A percentile compares a stretch with the other conserved stretches of the same genome.
Evolutionary conservation across 23 red algal species (phyloP).

Genomic region (Agarophyton chilense): DNA sequence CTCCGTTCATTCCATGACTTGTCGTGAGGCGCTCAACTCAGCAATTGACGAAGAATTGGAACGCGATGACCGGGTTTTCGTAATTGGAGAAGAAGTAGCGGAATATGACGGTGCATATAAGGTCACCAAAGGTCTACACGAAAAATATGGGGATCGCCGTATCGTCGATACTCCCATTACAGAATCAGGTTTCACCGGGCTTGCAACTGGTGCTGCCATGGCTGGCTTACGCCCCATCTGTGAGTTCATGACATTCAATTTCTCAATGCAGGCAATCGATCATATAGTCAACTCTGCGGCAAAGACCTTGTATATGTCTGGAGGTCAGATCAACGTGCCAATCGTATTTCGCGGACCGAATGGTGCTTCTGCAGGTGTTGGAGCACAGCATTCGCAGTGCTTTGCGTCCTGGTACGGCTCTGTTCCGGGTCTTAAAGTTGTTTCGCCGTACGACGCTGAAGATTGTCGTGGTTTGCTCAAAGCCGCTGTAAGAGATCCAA

Average conservation of each 20-base stretch:
- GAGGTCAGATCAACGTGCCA: slow-evolving; percentile 87
- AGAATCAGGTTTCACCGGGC: slow-evolving; percentile 95
- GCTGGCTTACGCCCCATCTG: slow-evolving; percentile 83
- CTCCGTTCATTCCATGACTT: slow-evolving; percentile 54
- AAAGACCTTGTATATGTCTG: slow-evolving; percentile 98
- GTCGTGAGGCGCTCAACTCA: slow-evolving; percentile 93
- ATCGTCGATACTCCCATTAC: slow-evolving; percentile 99
- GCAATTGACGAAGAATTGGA: slow-evolving; percentile 96
- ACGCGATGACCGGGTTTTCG: slow-evolving; percentile 85
- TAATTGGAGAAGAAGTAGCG: slow-evolving; percentile 98
- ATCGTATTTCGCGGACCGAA: slow-evolving; percentile 99
- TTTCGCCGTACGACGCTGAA: slow-evolving; percentile 94
- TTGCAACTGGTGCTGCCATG: slow-evolving; percentile 93
- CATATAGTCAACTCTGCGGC: slow-evolving; percentile 99
- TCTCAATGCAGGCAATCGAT: slow-evolving; percentile 99
- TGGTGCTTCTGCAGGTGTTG: slow-evolving; percentile 88
- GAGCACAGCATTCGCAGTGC: slow-evolving; percentile 96
- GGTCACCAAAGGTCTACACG: slow-evolving; percentile 91
- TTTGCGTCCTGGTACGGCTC: slow-evolving; percentile 96
- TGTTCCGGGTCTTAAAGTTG: slow-evolving; percentile 96
- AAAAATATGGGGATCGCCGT: slow-evolving; percentile 85
- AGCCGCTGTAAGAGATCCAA: slow-evolving; percentile 87
- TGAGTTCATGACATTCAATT: slow-evolving; percentile 99
- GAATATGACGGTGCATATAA: slow-evolving; percentile 99
- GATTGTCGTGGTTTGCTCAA: slow-evolving; percentile 92